phyloP scores from a whole-genome alignment of 495 filamentous ascomycete species.

The Thozetella sp. region DNA sequence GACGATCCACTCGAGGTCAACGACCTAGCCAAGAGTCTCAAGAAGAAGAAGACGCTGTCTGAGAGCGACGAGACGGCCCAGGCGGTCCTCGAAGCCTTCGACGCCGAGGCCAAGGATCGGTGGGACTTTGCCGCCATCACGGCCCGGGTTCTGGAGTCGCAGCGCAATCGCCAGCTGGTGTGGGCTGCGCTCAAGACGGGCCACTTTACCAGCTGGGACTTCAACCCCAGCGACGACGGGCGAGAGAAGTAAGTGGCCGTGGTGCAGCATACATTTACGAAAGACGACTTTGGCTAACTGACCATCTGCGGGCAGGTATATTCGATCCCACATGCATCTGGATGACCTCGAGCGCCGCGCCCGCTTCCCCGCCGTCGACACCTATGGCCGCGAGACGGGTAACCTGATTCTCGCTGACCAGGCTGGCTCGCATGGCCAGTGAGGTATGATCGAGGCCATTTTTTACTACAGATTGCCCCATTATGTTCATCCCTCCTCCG shows the following conservation, averaged over 20 bases:
- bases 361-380: constrained; percentile 65
- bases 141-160: constrained; percentile 65
- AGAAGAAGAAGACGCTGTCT: constrained; percentile 30
- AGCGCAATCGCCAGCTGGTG: constrained; percentile 71
- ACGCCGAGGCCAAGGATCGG: constrained; percentile 61
- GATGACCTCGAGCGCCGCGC: constrained; percentile 70
- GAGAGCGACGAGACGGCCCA: constrained; percentile 40
- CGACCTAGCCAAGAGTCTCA: constrained; percentile 61
- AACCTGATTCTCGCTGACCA: constrained; percentile 35
- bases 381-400: constrained; percentile 48
- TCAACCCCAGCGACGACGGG: constrained; percentile 71
- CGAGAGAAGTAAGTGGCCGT: constrained; percentile 61
- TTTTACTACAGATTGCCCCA: too few relatives aligned
- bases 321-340: constrained; percentile 67
- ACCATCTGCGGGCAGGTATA: constrained; percentile 46
- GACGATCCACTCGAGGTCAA: constrained; percentile 72
- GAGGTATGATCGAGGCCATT: constrained; percentile 8
- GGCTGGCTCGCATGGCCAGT: constrained; percentile 49
- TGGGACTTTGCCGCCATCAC: constrained; percentile 80
- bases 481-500: too few relatives aligned
- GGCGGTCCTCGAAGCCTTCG: constrained; percentile 59
- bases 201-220: constrained; percentile 74
- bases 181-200: constrained; percentile 76
- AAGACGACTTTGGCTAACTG: too few relatives aligned
- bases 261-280: too few relatives aligned